phyloP scores from a whole-genome alignment of 164 flowering plant genomes.

The Litsea cubeba region DNA sequence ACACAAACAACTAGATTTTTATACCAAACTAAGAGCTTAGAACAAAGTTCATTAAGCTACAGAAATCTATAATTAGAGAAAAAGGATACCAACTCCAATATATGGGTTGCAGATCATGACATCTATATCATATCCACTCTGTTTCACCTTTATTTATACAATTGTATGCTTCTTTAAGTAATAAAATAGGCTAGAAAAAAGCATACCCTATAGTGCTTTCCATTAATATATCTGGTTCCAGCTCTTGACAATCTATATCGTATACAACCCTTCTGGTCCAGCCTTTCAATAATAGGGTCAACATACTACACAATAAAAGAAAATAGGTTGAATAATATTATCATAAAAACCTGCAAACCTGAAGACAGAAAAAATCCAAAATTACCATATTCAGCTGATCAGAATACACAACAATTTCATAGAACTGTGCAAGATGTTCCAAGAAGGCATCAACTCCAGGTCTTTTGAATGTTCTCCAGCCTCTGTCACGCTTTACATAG shows the following conservation, averaged over 20 bases:
- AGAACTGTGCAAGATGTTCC: conserved; percentile 74
- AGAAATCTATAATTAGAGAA: background rate
- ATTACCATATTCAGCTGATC: conserved; percentile 72
- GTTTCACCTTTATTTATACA: background rate
- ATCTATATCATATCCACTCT: background rate
- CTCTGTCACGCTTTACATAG: conserved; percentile 74
- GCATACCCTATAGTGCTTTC: conserved; percentile 80
- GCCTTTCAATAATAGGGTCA: conserved; percentile 73
- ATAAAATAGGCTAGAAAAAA: background rate
- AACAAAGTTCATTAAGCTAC: background rate
- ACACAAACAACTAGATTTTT: too few species aligned
- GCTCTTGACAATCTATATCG: conserved; percentile 64
- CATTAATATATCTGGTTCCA: conserved; percentile 75
- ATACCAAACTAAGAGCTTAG: too few species aligned
- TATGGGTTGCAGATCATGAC: background rate
- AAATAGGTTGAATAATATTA: background rate
- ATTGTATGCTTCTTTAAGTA: background rate
- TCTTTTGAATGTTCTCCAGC: conserved; percentile 94
- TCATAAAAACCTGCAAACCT: background rate
- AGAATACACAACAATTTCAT: conserved; percentile 82
- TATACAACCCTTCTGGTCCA: conserved; percentile 61
- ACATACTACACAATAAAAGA: conserved; percentile 54
- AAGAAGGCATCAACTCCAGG: conserved; percentile 95
- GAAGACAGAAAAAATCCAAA: background rate
- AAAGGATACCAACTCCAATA: background rate